phyloP scores from a whole-genome alignment of 2,329 filamentous ascomycete genomes.

The Colletotrichum tropicale region DNA sequence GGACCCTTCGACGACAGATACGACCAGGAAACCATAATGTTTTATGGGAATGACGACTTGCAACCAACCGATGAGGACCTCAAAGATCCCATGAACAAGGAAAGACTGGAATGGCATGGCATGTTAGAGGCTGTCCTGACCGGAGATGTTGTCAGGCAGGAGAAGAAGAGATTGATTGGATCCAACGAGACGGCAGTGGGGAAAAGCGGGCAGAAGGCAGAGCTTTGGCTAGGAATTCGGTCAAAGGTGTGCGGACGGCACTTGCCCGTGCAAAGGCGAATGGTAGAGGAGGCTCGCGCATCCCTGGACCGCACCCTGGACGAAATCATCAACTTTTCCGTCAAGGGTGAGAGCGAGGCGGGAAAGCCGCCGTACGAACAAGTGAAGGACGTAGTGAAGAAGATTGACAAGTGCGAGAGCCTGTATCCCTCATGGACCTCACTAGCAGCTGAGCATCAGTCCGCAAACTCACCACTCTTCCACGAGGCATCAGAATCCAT shows the following conservation, averaged over 20 bases:
- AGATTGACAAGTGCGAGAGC: constrained; percentile 87
- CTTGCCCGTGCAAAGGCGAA: constrained; percentile 80
- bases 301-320: constrained; percentile 79
- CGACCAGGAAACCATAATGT: constrained; percentile 91
- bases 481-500: constrained; percentile 85
- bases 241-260: constrained; percentile 85
- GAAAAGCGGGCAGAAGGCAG: constrained; percentile 73
- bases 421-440: constrained; percentile 83
- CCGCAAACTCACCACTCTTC: constrained; percentile 78
- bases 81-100: constrained; percentile 84
- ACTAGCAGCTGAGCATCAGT: constrained; percentile 75
- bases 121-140: constrained; percentile 97
- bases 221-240: constrained; percentile 88
- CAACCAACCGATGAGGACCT: constrained; percentile 90
- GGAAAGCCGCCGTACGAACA: constrained; percentile 88
- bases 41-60: constrained; percentile 88
- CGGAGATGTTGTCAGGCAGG: constrained; percentile 95
- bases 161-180: constrained; percentile 94
- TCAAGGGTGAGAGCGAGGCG: constrained; percentile 90
- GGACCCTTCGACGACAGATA: constrained; percentile 84
- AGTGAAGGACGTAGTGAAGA: constrained; percentile 85
- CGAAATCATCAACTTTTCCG: constrained; percentile 89
- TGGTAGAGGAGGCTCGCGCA: constrained; percentile 83
- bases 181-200: constrained; percentile 64
- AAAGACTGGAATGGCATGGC: constrained; percentile 95